A percentile compares a stretch with the other conserved stretches of the same genome.
These are phyloP conservation scores for Comarum palustre DNA, from an alignment of 306 rosid species.

Conservation along the genomic window DNA sequence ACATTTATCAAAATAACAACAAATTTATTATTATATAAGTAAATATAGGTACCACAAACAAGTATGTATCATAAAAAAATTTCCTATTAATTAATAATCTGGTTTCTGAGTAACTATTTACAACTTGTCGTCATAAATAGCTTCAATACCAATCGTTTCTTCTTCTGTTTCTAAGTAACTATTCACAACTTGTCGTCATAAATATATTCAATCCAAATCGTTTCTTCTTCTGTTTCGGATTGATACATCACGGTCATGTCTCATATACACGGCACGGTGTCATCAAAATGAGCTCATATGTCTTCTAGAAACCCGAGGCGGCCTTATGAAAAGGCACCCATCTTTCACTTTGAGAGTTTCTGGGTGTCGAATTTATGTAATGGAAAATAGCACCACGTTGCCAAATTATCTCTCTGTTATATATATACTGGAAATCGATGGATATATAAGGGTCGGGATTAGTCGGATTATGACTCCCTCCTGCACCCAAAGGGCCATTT, in stretches of 20 bases:
- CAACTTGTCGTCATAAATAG: too few relatives aligned
- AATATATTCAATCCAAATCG: too few relatives aligned
- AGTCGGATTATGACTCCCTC: conserved; percentile 13
- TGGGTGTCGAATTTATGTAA: not conserved
- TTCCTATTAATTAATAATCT: too few relatives aligned
- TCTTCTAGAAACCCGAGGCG: not conserved
- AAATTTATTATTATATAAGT: too few relatives aligned
- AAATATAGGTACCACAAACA: too few relatives aligned
- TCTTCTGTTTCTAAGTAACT: too few relatives aligned
- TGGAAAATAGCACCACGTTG: not conserved
- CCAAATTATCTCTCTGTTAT: not conserved
- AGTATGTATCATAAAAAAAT: too few relatives aligned
- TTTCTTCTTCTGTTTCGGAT: not conserved
- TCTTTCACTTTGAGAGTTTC: not conserved
- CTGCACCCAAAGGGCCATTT: conserved; percentile 10
- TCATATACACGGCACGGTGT: not conserved
- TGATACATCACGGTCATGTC: not conserved
- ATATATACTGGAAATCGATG: not conserved
- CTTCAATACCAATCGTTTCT: too few relatives aligned
- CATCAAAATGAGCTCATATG: not conserved
- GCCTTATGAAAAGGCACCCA: not conserved
- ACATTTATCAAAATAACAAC: too few relatives aligned
- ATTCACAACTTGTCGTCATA: not conserved
- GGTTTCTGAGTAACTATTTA: too few relatives aligned
- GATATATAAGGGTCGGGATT: not conserved